Evolutionary conservation across 345 rosid species (phyloP).

Genomic region (Fremontodendron californicum): DNA sequence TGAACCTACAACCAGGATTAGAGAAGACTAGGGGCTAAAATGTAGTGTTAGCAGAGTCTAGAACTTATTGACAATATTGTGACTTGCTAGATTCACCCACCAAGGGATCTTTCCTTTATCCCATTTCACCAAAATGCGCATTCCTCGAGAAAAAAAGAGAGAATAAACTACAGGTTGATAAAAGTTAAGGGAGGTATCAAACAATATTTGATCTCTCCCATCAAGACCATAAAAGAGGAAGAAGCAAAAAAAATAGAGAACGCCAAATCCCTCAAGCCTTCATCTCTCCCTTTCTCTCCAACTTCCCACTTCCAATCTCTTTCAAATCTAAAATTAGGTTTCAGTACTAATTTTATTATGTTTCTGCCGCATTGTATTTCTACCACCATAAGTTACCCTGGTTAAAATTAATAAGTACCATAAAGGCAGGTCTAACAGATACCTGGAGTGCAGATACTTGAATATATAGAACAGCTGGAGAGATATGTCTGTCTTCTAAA

Average conservation of each 20-base stretch:
- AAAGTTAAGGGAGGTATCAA: not conserved
- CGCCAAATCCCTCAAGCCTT: not conserved
- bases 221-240: not conserved
- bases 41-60: not conserved
- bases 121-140: not conserved
- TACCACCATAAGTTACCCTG: not conserved
- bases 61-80: not conserved
- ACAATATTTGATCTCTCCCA: not conserved
- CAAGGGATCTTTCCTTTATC: not conserved
- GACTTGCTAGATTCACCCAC: not conserved
- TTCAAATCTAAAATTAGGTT: not conserved
- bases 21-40: not conserved
- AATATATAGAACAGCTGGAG: constrained; percentile 71
- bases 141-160: not conserved
- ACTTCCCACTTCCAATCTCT: not conserved
- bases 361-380: not conserved
- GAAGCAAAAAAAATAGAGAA: not conserved
- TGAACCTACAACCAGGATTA: not conserved
- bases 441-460: constrained; percentile 93
- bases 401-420: not conserved
- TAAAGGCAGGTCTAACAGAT: constrained; percentile 17
- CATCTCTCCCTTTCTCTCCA: too few relatives aligned
- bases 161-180: not conserved
- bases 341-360: not conserved
- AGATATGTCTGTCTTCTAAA: constrained; percentile 71